phyloP scores from a whole-genome alignment of 768 basidiomycete species.

The Psilocybe subaeruginosa region DNA sequence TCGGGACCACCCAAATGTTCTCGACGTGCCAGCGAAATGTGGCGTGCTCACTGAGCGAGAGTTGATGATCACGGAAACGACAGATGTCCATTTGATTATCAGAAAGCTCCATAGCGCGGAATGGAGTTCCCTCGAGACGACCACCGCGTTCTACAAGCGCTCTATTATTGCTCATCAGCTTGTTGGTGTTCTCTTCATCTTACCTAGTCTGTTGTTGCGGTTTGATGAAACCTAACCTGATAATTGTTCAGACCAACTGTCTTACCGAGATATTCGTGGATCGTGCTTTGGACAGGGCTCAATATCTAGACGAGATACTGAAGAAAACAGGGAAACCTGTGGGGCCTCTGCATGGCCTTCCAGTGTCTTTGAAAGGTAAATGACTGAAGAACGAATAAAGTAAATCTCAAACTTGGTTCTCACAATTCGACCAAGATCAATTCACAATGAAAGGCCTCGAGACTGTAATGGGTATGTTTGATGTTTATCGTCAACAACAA shows the following conservation, averaged over 20 bases:
- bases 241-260: conserved; percentile 64
- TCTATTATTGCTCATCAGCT: conserved; percentile 82
- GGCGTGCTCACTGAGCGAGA: conserved; percentile 60
- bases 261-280: conserved; percentile 85
- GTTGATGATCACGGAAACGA: conserved; percentile 46
- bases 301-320: conserved; percentile 65
- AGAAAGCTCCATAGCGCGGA: conserved; percentile 49
- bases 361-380: conserved; percentile 14
- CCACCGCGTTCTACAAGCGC: conserved; percentile 74
- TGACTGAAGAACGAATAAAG: neutral
- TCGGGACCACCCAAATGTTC: conserved; percentile 51
- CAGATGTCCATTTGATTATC: conserved; percentile 48
- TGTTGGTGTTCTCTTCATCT: conserved; percentile 39
- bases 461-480: conserved; percentile 61
- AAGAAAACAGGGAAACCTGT: conserved; percentile 61
- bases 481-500: neutral
- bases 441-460: conserved; percentile 70
- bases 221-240: neutral
- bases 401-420: neutral
- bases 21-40: conserved; percentile 52
- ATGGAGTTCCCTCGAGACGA: conserved; percentile 70
- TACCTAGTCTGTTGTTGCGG: neutral
- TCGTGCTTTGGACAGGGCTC: conserved; percentile 65
- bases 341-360: conserved; percentile 70
- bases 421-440: conserved; percentile 55